These are phyloP conservation scores for Styphnolobium japonicum DNA, from an alignment of 306 rosid genomes.

Conservation along the genomic window DNA sequence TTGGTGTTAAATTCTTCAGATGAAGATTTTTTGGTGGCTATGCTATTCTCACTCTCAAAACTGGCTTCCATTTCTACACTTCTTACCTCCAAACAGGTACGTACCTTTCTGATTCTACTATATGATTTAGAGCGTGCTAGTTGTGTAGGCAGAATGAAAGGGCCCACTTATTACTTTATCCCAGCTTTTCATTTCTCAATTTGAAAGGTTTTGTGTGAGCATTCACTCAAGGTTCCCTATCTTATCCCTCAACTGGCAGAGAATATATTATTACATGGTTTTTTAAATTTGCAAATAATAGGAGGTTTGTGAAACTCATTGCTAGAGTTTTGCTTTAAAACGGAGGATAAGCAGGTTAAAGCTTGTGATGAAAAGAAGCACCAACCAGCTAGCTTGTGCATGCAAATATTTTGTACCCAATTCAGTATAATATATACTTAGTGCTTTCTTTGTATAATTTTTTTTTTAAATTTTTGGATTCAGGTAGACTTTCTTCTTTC, in stretches of 20 bases:
- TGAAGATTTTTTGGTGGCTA: conserved; percentile 51
- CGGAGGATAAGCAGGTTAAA: not conserved
- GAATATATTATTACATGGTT: not conserved
- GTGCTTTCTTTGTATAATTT: conserved; percentile 1
- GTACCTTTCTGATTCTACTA: conserved; percentile 15
- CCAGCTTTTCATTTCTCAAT: conserved; percentile 1
- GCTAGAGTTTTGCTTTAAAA: not conserved
- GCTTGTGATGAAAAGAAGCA: conserved; percentile 6
- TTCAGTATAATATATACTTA: not conserved
- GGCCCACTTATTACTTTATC: not conserved
- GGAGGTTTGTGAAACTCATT: not conserved
- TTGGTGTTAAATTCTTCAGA: conserved; percentile 46
- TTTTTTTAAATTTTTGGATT: conserved; percentile 21
- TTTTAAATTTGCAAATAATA: not conserved
- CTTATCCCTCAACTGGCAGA: not conserved
- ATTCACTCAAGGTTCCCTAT: not conserved
- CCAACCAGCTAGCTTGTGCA: not conserved
- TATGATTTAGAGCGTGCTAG: not conserved
- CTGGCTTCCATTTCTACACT: conserved; percentile 50
- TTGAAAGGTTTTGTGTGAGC: not conserved
- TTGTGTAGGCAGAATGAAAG: conserved; percentile 4
- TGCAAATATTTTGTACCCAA: not conserved
- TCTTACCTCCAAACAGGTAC: conserved; percentile 62
- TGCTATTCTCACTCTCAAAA: conserved; percentile 74
- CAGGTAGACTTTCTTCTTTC: conserved; percentile 67